Evolutionary conservation across 2,329 filamentous ascomycete genomes (phyloP).

Genomic region (Parasarocladium wereldwijsianum): DNA sequence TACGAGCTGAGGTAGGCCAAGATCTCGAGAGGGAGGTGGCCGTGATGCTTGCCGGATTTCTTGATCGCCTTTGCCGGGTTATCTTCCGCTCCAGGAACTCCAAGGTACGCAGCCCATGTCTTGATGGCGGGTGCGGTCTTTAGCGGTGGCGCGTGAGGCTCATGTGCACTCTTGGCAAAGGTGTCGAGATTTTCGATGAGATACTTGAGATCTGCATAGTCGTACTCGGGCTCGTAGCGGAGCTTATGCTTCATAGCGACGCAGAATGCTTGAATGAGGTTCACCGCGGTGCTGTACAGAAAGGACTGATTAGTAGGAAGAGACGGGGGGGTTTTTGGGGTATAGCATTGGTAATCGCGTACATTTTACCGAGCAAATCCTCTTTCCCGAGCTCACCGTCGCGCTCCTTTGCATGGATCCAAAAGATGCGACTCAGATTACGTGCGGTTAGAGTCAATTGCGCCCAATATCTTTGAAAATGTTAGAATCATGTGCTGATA

Average conservation of each 20-base stretch:
- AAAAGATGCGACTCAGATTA: conserved; percentile 39
- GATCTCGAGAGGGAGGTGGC: conserved; percentile 59
- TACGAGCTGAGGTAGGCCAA: conserved; percentile 50
- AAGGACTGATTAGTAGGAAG: too few species aligned
- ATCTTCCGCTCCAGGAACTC: conserved; percentile 50
- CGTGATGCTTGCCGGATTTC: conserved; percentile 48
- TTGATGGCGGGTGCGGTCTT: too few species aligned
- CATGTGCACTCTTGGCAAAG: conserved; percentile 36
- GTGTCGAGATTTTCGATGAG: conserved; percentile 52
- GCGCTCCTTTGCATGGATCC: conserved; percentile 19
- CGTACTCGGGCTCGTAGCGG: conserved; percentile 39
- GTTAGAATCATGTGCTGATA: too few species aligned
- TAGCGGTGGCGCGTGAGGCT: too few species aligned
- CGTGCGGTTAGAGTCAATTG: conserved; percentile 29
- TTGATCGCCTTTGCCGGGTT: conserved; percentile 60
- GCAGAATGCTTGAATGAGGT: too few species aligned
- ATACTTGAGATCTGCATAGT: conserved; percentile 36
- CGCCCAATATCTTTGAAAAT: conserved; percentile 38
- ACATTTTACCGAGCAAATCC: conserved; percentile 26
- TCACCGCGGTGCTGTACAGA: too few species aligned
- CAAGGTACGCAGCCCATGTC: conserved; percentile 47
- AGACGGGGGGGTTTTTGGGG: too few species aligned
- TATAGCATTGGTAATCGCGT: too few species aligned
- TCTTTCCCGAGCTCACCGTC: conserved; percentile 19
- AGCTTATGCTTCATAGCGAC: conserved; percentile 35